phyloP scores from a whole-genome alignment of 78 protist genomes.

The Neovahlkampfia damariscottae region DNA sequence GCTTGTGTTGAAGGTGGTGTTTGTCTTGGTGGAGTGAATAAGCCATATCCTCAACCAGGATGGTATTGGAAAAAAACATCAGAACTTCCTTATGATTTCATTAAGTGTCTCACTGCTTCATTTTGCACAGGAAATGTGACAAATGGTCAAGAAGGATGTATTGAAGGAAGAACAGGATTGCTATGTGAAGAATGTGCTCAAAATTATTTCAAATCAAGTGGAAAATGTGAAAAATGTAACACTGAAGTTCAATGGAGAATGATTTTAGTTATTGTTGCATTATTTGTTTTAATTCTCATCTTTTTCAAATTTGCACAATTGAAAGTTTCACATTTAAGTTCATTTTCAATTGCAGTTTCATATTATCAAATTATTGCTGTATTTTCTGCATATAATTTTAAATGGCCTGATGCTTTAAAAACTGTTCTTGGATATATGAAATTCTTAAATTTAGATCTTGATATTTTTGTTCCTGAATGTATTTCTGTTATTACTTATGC shows the following conservation, averaged over 20 bases:
- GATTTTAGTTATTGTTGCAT: background rate
- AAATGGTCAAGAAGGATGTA: background rate
- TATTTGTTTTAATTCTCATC: background rate
- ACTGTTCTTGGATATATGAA: background rate
- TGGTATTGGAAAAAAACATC: too few species aligned
- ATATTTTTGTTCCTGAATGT: conserved; percentile 1
- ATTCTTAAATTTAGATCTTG: background rate
- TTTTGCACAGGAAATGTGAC: too few species aligned
- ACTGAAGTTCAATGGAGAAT: background rate
- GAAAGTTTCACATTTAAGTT: background rate
- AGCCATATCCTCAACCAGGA: background rate
- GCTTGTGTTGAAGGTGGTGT: background rate
- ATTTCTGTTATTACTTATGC: background rate
- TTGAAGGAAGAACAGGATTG: background rate
- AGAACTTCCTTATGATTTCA: too few species aligned
- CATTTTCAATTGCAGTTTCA: background rate
- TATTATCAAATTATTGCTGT: background rate
- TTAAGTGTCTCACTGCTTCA: too few species aligned
- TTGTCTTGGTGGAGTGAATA: background rate
- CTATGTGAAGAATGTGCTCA: background rate
- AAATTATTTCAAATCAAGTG: background rate
- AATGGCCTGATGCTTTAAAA: background rate
- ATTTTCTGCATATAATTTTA: background rate
- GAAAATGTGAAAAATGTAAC: background rate
- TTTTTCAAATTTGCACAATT: background rate